Evolutionary conservation across 805 yeast genomes (phyloP), one percentile per base, ranked within the genome.

Genomic region (Candida khao-thaluensis): DNA sequence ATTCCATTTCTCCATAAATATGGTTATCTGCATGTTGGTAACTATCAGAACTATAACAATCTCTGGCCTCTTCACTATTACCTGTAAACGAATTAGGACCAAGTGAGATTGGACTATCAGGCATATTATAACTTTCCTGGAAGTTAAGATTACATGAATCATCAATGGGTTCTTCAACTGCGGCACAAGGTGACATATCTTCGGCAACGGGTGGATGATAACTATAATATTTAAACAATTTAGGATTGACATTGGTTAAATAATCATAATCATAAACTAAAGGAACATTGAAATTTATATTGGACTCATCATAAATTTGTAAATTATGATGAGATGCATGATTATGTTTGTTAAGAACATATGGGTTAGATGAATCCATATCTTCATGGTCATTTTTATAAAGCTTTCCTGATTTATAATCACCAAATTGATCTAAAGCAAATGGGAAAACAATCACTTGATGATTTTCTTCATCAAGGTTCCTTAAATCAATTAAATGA

Each of bases 401-500:
- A 15, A 25, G 20, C 11, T 38, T 26, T 2, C 22, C 30, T 3
- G 38, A 41, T 28, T 51, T 52, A 47, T 51, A 62, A 23, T 52
- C 56, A 1, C 63, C 64, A 43, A 53, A 69, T 45, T 67, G 72
- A 41, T 67, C 69, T 41, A 69, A 59, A 4, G 71, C 69, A 45
- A 61, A 66, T 0, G 93, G 93, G 10, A 84, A 65, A 42, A 83
- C 65, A 2, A 88, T 70, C 25, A 89, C 88, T 57, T 85, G 91
- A 54, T 85, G 91, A 49, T 84, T 80, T 17, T 53, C 52, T 12
- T 51, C 48, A 28, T 54, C 50, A 48, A 79, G 76, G 52, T 84
- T 77, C 45, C 95, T 74, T 17, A 88, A 72, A 57, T 90, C 96
- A 18, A 90, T 68, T 41, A 89, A 68, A 61, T 90, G 98, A 3